phyloP scores from a whole-genome alignment of 306 rosid species.

The Luffa aegyptiaca region DNA sequence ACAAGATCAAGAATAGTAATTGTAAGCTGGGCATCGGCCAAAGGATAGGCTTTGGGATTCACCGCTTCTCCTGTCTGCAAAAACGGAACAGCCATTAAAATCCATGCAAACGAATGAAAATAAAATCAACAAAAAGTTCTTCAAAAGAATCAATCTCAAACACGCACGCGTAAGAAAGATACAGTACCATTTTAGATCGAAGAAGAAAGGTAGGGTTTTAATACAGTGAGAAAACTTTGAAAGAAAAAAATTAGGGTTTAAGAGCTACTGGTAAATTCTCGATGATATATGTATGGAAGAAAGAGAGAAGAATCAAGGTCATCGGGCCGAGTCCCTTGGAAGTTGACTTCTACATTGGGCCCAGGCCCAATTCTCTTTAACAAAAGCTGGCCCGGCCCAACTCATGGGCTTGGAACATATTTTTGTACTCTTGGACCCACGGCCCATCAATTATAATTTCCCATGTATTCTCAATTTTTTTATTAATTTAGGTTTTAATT shows the following conservation, averaged over 20 bases:
- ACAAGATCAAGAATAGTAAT: constrained; percentile 78
- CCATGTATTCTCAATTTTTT: background rate
- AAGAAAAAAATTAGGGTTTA: constrained; percentile 5
- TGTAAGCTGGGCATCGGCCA: constrained; percentile 76
- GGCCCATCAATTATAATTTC: background rate
- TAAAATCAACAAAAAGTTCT: background rate
- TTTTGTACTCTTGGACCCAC: background rate
- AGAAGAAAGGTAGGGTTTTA: constrained; percentile 9
- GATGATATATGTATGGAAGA: background rate
- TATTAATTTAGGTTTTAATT: too few species aligned
- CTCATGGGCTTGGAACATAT: background rate
- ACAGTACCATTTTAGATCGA: constrained; percentile 5
- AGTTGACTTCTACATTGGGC: background rate
- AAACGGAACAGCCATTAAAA: background rate
- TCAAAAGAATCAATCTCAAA: background rate
- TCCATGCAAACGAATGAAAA: background rate
- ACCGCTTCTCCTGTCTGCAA: constrained; percentile 78
- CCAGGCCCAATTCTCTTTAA: background rate
- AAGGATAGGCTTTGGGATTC: constrained; percentile 83
- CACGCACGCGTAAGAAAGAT: background rate
- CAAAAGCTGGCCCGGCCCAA: background rate
- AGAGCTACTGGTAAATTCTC: background rate
- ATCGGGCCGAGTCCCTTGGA: background rate
- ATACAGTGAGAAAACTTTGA: background rate
- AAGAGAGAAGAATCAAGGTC: background rate